These are phyloP conservation scores for Mucor irregularis DNA, from an alignment of 371 early-diverging fungal genomes.

Conservation along the genomic window DNA sequence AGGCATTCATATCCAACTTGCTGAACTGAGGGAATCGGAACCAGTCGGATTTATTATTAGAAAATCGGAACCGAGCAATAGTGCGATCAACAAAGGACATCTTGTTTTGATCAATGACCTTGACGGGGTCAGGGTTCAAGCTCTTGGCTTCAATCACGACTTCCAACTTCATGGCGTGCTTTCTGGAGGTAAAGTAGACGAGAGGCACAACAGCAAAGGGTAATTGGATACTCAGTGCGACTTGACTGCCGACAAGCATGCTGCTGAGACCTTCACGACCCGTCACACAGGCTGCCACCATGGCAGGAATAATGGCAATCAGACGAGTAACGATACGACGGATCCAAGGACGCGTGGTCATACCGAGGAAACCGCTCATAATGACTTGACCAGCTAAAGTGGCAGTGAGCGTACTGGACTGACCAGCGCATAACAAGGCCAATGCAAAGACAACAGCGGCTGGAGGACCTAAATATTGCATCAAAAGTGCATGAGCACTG, in stretches of 20 bases:
- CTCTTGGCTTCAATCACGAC: constrained; percentile 26
- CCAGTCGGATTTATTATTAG: constrained; percentile 17
- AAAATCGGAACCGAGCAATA: constrained; percentile 16
- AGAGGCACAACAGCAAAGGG: constrained; percentile 84
- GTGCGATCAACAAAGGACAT: constrained; percentile 21
- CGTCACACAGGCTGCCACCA: constrained; percentile 64
- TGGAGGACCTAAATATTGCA: constrained; percentile 59
- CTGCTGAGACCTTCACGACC: constrained; percentile 68
- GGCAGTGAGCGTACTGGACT: constrained; percentile 80
- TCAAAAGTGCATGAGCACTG: constrained; percentile 66
- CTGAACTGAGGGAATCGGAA: constrained; percentile 21
- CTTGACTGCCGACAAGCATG: constrained; percentile 75
- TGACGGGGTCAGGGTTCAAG: neutral
- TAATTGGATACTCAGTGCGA: constrained; percentile 75
- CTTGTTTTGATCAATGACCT: constrained; percentile 4
- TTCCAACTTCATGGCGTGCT: constrained; percentile 51
- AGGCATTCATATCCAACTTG: constrained; percentile 9
- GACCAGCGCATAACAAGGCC: constrained; percentile 77
- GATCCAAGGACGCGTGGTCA: constrained; percentile 68
- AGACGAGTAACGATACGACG: constrained; percentile 71
- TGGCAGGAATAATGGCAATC: constrained; percentile 76
- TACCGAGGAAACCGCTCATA: constrained; percentile 81
- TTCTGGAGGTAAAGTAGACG: constrained; percentile 66
- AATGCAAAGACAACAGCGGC: constrained; percentile 78
- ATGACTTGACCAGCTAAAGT: constrained; percentile 88